phyloP scores from a whole-genome alignment of 768 basidiomycete species.

The Lactarius hengduanensis region DNA sequence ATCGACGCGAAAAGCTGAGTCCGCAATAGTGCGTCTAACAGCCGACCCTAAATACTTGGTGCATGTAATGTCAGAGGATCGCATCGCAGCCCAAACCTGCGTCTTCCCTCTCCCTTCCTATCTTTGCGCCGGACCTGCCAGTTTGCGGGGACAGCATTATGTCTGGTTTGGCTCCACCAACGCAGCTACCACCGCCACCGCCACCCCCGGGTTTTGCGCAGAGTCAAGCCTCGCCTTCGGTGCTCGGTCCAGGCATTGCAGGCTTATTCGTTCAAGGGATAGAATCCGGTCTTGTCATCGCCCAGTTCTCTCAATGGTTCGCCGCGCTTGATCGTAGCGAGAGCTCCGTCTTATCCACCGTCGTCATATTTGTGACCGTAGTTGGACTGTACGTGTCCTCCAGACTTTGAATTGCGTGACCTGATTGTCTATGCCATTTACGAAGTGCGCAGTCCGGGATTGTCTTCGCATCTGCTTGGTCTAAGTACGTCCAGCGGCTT shows the following conservation, averaged over 20 bases:
- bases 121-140: not conserved
- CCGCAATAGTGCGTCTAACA: not conserved
- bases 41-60: not conserved
- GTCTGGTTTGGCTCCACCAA: not conserved
- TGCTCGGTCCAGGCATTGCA: conserved; percentile 5
- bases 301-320: conserved; percentile 19
- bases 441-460: not conserved
- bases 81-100: not conserved
- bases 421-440: not conserved
- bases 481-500: not conserved
- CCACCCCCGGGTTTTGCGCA: not conserved
- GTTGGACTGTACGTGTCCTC: conserved; percentile 10
- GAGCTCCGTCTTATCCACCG: not conserved
- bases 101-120: no score
- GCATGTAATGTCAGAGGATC: not conserved
- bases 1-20: not conserved
- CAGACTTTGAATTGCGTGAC: not conserved
- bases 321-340: conserved; percentile 1
- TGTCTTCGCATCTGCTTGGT: not conserved
- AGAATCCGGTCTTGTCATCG: conserved; percentile 8
- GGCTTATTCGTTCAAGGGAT: conserved; percentile 12
- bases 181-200: not conserved
- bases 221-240: not conserved
- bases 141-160: not conserved
- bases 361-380: conserved; percentile 8